Evolutionary conservation across 2,329 filamentous ascomycete genomes (phyloP), one percentile per base, ranked within the genome.

Genomic region (Fusarium citri): DNA sequence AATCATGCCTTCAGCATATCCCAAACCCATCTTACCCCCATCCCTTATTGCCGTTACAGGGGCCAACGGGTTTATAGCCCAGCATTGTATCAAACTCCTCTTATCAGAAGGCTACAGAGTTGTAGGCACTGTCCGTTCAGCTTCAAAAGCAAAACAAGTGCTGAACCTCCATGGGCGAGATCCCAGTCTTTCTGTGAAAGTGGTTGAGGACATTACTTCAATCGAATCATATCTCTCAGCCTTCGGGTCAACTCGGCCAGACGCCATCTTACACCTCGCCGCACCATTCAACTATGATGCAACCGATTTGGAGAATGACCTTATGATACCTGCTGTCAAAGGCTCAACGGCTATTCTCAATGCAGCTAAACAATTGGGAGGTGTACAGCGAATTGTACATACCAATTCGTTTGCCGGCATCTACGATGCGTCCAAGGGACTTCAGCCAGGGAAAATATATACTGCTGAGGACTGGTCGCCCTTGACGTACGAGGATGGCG

Each of bases 401-500:
- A 62, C 59, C 28, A 62, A 62, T 7, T 62, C 59, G 1, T 62
- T 62, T 20, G 59, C 59, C 10, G 59, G 59, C 2, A 62, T 62
- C 15, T 62, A 62, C 7, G 59, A 62, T 22, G 59, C 59, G 3
- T 41, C 59, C 0, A 62, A 62, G 11, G 56, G 59, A 15, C 25
- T 31, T 8, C 59, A 62, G 20, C 46, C 56, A 3, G 59, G 30
- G 3, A 62, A 62, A 11, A 14, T 54, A 4, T 62, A 62, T 5
- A 62, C 56, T 6, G 40, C 56, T 1, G 23, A 54, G 4, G 59
- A 61, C 7, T 62, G 59, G 59, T 62, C 59, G 1, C 59, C 59
- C 0, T 47, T 61, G 40, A 61, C 56, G 0, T 62, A 62, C 2
- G 46, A 61, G 4, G 59, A 62, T 31, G 59, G 59, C 5, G 46